phyloP scores from a whole-genome alignment of 768 basidiomycete species.

The Tylopilus vinaceipallidus region DNA sequence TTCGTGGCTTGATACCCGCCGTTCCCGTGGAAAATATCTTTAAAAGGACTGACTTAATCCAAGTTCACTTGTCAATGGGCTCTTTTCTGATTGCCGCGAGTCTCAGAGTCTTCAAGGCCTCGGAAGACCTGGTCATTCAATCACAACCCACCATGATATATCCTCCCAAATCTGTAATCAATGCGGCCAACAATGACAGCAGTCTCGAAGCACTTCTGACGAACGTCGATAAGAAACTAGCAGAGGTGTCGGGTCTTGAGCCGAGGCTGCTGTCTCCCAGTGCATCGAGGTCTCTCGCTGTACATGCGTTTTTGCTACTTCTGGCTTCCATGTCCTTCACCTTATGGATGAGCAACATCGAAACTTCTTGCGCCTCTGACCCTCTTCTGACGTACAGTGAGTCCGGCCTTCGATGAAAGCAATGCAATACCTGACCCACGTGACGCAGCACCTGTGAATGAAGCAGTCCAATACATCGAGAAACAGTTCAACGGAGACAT shows the following conservation, averaged over 20 bases:
- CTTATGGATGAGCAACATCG: neutral
- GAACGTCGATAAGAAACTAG: neutral
- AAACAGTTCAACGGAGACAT: slow-evolving; percentile 1
- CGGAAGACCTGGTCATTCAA: neutral
- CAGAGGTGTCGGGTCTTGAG: neutral
- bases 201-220: neutral
- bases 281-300: neutral
- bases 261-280: neutral
- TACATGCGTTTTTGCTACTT: neutral
- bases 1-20: too few relatives aligned
- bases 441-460: neutral
- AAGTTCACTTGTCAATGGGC: too few relatives aligned
- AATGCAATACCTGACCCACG: neutral
- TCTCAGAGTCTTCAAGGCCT: too few relatives aligned
- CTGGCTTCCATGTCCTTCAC: neutral
- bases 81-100: too few relatives aligned
- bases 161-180: neutral
- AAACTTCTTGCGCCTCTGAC: neutral
- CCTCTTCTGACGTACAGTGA: neutral
- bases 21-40: too few relatives aligned
- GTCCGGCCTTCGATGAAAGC: neutral
- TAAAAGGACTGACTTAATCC: too few relatives aligned
- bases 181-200: neutral
- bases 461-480: slow-evolving; percentile 3
- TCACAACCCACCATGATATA: neutral